Evolutionary conservation across 179 eudicot species (phyloP).

Genomic region (Silene vulgaris): DNA sequence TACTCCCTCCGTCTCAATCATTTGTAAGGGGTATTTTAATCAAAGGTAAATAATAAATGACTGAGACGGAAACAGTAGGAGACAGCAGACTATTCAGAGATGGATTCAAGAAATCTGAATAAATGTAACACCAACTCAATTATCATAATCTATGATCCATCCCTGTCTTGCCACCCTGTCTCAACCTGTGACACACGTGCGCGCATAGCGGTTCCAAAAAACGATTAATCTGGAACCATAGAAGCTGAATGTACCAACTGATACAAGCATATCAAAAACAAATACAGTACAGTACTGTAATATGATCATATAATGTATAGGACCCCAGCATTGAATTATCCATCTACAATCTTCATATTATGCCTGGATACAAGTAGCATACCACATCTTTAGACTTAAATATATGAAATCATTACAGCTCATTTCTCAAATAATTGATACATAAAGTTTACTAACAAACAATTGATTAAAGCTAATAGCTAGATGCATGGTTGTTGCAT

Average conservation of each 20-base stretch:
- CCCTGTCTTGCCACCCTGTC: slow-evolving; percentile 25
- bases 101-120: too few relatives aligned
- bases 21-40: too few relatives aligned
- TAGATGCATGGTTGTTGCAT: slow-evolving; percentile 19
- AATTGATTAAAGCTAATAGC: not conserved
- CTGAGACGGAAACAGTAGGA: too few relatives aligned
- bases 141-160: slow-evolving; percentile 14
- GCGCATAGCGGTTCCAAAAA: not conserved
- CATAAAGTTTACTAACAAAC: slow-evolving; percentile 12
- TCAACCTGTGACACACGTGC: slow-evolving; percentile 28
- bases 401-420: slow-evolving; percentile 29
- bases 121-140: too few relatives aligned
- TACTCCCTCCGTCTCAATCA: too few relatives aligned
- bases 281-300: not conserved
- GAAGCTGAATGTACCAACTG: not conserved
- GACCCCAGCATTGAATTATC: slow-evolving; percentile 23
- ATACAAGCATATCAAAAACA: slow-evolving; percentile 7
- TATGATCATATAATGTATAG: slow-evolving; percentile 14
- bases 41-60: too few relatives aligned
- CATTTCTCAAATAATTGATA: slow-evolving; percentile 32
- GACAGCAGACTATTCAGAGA: too few relatives aligned
- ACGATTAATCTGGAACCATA: not conserved
- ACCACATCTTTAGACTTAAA: slow-evolving; percentile 16
- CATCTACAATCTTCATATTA: slow-evolving; percentile 6
- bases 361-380: slow-evolving; percentile 16